Percentiles rank a stretch among this genome's conserved stretches.
These are phyloP conservation scores for Yarrowia sp. DNA, from an alignment of 805 yeast species.

Conservation along the genomic window DNA sequence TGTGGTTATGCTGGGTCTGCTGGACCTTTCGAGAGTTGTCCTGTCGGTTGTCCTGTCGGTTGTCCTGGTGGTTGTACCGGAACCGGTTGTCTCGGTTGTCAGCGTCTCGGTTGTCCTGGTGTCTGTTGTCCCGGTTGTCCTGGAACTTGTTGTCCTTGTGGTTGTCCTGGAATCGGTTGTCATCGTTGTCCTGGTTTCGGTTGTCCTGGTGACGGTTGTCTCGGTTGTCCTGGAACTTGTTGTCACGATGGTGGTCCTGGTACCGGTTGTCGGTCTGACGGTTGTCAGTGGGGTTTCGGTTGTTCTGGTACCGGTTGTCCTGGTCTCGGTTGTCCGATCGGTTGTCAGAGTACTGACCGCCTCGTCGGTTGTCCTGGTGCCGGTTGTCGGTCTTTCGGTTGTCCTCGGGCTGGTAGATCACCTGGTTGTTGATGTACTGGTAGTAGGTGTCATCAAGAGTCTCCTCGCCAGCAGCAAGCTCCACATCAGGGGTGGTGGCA, in stretches of 20 bases:
- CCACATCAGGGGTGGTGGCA: not conserved
- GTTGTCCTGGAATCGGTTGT: conserved; percentile 30
- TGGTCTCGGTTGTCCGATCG: conserved; percentile 30
- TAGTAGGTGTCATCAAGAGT: conserved; percentile 26
- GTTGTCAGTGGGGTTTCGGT: conserved; percentile 19
- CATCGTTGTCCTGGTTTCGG: conserved; percentile 12
- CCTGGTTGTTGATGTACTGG: conserved; percentile 31
- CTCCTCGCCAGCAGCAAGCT: conserved; percentile 22
- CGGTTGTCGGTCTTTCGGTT: conserved; percentile 21
- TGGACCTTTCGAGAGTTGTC: conserved; percentile 2
- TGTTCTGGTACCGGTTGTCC: conserved; percentile 37
- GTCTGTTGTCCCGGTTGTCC: conserved; percentile 23
- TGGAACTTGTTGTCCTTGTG: conserved; percentile 16
- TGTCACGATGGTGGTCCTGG: conserved; percentile 26
- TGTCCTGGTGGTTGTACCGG: conserved; percentile 21
- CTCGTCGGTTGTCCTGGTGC: conserved; percentile 30
- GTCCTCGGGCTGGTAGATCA: conserved; percentile 27
- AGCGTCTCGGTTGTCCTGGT: conserved; percentile 19
- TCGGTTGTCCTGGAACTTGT: conserved; percentile 15
- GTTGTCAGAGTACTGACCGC: conserved; percentile 37
- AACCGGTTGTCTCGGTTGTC: conserved; percentile 26
- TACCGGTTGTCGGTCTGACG: conserved; percentile 25
- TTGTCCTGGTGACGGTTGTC: conserved; percentile 18
- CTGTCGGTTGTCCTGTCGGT: conserved; percentile 23
- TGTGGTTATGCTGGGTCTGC: conserved; percentile 18